These are phyloP conservation scores for Phellopilus nigrolimitatus DNA, from an alignment of 1,284 basidiomycete species.

Conservation along the genomic window DNA sequence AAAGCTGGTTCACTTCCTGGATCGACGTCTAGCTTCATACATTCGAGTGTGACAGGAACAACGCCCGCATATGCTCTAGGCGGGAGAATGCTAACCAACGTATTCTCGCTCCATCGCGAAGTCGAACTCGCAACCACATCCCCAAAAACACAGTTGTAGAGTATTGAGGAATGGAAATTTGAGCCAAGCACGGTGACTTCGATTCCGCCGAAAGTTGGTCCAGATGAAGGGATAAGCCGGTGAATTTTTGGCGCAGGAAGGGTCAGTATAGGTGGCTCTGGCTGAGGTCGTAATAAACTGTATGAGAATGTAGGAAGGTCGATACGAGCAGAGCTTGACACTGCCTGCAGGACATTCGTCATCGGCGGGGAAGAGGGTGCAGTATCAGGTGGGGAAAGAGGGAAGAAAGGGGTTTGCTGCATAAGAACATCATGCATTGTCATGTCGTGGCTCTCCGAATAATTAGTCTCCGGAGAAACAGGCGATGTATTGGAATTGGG, in stretches of 20 bases:
- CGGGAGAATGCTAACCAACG: conserved; percentile 89
- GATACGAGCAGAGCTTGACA: conserved; percentile 2
- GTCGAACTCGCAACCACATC: conserved; percentile 79
- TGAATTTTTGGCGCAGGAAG: conserved; percentile 67
- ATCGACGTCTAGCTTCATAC: conserved; percentile 56
- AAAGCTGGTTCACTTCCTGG: conserved; percentile 48
- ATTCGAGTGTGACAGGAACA: conserved; percentile 87
- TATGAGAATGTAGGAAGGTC: conserved; percentile 16
- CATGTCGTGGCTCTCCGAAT: conserved; percentile 10
- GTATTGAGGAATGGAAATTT: conserved; percentile 73
- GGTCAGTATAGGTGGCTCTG: conserved; percentile 33
- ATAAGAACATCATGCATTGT: conserved; percentile 14
- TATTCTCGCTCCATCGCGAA: conserved; percentile 90
- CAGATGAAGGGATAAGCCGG: conserved; percentile 85
- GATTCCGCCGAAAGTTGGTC: conserved; percentile 90
- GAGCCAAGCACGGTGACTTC: conserved; percentile 93
- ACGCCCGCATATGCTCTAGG: conserved; percentile 79
- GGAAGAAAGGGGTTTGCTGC: conserved; percentile 14
- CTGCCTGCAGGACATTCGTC: neutral
- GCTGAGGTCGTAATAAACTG: conserved; percentile 9
- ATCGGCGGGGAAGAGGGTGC: conserved; percentile 22
- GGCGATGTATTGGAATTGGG: conserved; percentile 15
- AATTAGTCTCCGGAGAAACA: conserved; percentile 9
- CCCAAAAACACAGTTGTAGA: conserved; percentile 83
- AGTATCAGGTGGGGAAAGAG: conserved; percentile 21